Percentiles rank a stretch among this genome's conserved stretches.
phyloP scores from a whole-genome alignment of 2,329 filamentous ascomycete genomes.

The Elsinoe arachidis region DNA sequence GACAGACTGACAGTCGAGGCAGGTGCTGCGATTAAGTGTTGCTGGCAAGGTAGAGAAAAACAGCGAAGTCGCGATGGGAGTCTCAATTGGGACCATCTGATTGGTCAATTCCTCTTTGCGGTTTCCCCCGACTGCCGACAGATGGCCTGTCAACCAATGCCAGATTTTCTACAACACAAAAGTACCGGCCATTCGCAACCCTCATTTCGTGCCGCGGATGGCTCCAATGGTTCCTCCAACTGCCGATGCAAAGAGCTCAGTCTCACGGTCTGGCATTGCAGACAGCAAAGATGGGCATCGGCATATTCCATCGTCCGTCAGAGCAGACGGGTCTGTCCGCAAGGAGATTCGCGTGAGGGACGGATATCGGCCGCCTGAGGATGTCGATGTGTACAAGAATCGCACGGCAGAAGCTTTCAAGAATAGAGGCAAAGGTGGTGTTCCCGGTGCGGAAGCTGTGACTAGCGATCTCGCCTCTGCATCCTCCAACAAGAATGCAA shows the following conservation, averaged over 20 bases:
- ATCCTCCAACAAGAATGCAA: constrained; percentile 71
- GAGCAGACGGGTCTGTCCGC: constrained; percentile 82
- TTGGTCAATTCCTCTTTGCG: constrained; percentile 1
- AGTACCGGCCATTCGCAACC: background rate
- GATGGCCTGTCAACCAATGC: background rate
- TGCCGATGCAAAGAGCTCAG: constrained; percentile 53
- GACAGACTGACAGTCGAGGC: constrained; percentile 15
- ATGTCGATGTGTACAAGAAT: constrained; percentile 94
- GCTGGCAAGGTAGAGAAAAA: background rate
- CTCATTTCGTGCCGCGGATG: background rate
- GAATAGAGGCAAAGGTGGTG: constrained; percentile 57
- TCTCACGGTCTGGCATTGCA: constrained; percentile 53
- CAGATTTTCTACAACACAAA: no score
- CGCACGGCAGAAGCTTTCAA: constrained; percentile 78
- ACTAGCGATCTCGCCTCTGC: constrained; percentile 45
- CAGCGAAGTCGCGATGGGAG: constrained; percentile 23
- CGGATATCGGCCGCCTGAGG: constrained; percentile 88
- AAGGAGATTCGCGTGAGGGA: constrained; percentile 91
- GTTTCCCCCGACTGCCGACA: constrained; percentile 15
- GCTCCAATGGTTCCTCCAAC: background rate
- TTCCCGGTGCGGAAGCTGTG: constrained; percentile 61
- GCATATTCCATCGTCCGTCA: constrained; percentile 77
- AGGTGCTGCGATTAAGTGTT: background rate
- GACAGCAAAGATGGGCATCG: constrained; percentile 69
- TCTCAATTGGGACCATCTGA: constrained; percentile 6